Evolutionary conservation across 2,329 filamentous ascomycete genomes (phyloP).

Genomic region (Colletotrichum karsti): DNA sequence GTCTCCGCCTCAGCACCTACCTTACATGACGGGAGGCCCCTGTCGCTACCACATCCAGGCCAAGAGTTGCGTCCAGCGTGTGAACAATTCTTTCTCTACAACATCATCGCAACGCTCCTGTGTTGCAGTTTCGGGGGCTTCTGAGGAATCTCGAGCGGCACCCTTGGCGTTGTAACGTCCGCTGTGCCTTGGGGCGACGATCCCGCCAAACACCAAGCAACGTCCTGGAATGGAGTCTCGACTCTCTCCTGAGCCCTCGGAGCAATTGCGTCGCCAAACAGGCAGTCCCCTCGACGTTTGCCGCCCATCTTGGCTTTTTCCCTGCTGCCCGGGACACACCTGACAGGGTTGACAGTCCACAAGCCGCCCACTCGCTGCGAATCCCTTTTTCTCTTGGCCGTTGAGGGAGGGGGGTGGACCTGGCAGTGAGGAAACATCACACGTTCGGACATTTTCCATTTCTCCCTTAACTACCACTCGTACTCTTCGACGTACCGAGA

Average conservation of each 20-base stretch:
- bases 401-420: neutral
- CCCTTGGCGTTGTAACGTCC: conserved; percentile 22
- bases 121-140: neutral
- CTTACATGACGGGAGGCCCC: neutral
- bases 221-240: neutral
- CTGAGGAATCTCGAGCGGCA: conserved; percentile 4
- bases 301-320: neutral
- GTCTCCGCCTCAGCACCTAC: neutral
- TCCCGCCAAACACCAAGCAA: neutral
- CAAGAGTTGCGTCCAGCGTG: neutral
- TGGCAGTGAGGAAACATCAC: conserved; percentile 23
- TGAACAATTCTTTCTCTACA: neutral
- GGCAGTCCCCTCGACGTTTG: neutral
- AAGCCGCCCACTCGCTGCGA: conserved; percentile 2
- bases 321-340: neutral
- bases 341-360: conserved; percentile 13
- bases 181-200: neutral
- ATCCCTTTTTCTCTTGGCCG: neutral
- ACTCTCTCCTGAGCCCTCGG: neutral
- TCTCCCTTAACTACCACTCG: neutral
- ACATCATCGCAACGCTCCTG: neutral
- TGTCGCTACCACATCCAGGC: neutral
- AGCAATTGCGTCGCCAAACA: neutral
- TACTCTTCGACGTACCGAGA: neutral
- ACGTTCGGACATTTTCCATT: conserved; percentile 24